Base-by-base conservation (phyloP, 495 filamentous ascomycete genomes). In the Neurospora hispaniola region DNA sequence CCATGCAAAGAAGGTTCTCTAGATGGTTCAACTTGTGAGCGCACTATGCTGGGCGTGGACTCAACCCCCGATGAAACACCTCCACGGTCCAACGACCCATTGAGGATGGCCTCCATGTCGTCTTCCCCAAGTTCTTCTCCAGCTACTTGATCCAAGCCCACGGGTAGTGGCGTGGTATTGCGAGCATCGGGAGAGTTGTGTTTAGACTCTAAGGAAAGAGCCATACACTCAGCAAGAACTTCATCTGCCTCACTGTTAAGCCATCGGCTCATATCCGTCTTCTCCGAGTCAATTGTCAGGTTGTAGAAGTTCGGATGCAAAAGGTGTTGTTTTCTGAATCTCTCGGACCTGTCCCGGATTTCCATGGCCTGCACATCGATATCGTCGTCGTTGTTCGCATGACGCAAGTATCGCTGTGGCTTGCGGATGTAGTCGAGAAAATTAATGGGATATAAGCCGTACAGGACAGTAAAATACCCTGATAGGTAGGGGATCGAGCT, bases 381-480 rank as follows among this genome's bases (percentile, higher is more conserved):
- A 59, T 90, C 89, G 39, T 93, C 89, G 27, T 86, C 86, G 70
- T 88, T 88, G 68, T 89, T 83, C 8, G 87, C 86, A 75, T 89
- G 86, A 46, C 90, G 87, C 3, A 94, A 81, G 73, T 89, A 93
- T 76, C 89, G 86, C 43, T 91, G 87, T 4, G 91, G 91, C 75
- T 94, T 93, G 35, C 91, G 85, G 66, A 94, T 90, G 80, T 92
- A 94, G 75, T 88, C 88, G 84, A 90, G 86, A 78, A 94, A 90
- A 77, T 93, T 93, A 73, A 92, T 87, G n/a, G 91, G 91, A 74
- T 93, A 94, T 10, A 94, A 82, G 14, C 91, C 91, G 73, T 94
- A 94, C 4, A 94, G 82, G 59, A 92, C 88, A 10, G 93, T 89
- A 85, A 97, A 89, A 85, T 97, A 87, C 76, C 93, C 79, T 76